Base-by-base conservation (phyloP, 2,329 filamentous ascomycete genomes). In the Penicillium hesseltinei region DNA sequence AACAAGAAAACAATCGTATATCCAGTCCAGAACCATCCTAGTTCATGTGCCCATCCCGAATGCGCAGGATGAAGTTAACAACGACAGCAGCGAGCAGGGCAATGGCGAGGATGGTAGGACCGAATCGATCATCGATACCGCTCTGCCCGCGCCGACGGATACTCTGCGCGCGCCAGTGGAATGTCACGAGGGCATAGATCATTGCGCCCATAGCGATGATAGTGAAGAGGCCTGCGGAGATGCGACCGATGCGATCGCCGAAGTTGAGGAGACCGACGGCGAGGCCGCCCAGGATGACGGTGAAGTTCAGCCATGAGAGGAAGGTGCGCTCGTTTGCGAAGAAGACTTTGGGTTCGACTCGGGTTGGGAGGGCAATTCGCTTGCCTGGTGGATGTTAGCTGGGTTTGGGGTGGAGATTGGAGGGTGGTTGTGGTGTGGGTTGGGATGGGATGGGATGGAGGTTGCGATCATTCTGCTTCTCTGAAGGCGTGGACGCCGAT, bases 251-350 rank as follows among this genome's bases (percentile, higher is more conserved):
- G 63, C 87, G 88, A 78, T 99, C 94, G 73, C 94, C 94, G 70
- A 99, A 99, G 82, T 99, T 99, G 71, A 99, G 87, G 73, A 99
- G 92, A 67, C 94, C 94, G 68, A 99, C 91, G 66, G 94, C 93
- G 50, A 99, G 87, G 63, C 94, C 94, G 71, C 94, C 94, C 61
- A 99, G 89, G 77, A 99, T 93, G 72, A 99, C 92, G 75, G 92
- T 96, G 83, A 97, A 97, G 84, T 99, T 99, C 72, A 99, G 90
- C 94, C 94, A 99, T 78, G 92, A 96, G 71, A 99, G 87, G 76
- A 99, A 99, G 62, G 94, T 99, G 63, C 94, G 91, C 81, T 99
- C 94, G 83, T 99, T 99, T 79, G 94, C 94, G 83, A 99, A 99
- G 86, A 97, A 99, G 82, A 99, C 94, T 80, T 99, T 99, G 70